Evolutionary conservation across 495 filamentous ascomycete genomes (phyloP).

Genomic region (Melanomma pulvis-pyrius): DNA sequence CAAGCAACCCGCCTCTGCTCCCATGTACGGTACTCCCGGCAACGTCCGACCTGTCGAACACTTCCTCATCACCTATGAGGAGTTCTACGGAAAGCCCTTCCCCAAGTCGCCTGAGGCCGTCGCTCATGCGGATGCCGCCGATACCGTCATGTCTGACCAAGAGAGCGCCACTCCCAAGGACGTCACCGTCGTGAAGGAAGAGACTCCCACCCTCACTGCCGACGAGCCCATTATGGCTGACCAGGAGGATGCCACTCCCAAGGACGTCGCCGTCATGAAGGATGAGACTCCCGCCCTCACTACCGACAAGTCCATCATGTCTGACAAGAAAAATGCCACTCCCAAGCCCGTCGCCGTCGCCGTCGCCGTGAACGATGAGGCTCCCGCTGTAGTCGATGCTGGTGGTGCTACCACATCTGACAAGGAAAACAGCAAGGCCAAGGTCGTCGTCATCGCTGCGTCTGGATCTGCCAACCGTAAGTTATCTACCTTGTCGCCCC

Average conservation of each 20-base stretch:
- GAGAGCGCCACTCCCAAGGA: not conserved
- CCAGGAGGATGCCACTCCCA: not conserved
- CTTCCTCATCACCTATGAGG: too few relatives aligned
- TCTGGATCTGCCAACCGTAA: too few relatives aligned
- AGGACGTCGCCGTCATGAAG: not conserved
- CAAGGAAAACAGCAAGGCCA: not conserved
- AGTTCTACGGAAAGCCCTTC: not conserved
- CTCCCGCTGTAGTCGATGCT: not conserved
- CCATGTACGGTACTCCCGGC: too few relatives aligned
- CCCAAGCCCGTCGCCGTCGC: not conserved
- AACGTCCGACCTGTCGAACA: too few relatives aligned
- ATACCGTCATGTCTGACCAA: too few relatives aligned
- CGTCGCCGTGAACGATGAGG: not conserved
- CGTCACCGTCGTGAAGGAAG: not conserved
- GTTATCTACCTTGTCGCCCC: not conserved
- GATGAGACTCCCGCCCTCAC: not conserved
- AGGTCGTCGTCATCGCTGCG: not conserved
- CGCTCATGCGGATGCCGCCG: too few relatives aligned
- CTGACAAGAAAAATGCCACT: not conserved
- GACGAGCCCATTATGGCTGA: too few relatives aligned
- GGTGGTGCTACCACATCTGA: not conserved
- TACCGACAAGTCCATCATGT: not conserved
- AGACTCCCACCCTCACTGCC: not conserved
- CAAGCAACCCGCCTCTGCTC: too few relatives aligned
- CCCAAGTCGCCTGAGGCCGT: too few relatives aligned